These are phyloP conservation scores for Rhodocollybia butyracea DNA, from an alignment of 768 basidiomycete species.

Conservation along the genomic window DNA sequence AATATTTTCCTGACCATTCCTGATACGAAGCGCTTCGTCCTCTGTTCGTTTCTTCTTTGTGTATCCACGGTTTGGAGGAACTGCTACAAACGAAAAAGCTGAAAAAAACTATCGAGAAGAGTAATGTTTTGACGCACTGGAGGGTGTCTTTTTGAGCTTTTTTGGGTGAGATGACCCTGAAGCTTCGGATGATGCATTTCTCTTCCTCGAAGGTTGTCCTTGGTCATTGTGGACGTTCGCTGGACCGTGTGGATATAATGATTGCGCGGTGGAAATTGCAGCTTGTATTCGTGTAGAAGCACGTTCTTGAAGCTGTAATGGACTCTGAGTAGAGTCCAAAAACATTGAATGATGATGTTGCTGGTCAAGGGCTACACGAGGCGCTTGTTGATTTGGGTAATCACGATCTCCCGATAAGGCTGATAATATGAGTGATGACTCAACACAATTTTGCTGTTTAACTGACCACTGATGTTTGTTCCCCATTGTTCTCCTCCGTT, in stretches of 20 bases:
- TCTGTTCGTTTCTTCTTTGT: conserved; percentile 73
- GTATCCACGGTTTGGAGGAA: conserved; percentile 60
- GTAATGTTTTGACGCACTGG: not conserved
- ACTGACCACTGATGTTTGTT: not conserved
- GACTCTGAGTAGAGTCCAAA: not conserved
- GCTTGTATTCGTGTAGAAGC: not conserved
- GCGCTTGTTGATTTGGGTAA: not conserved
- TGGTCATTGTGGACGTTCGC: not conserved
- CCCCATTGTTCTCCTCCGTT: not conserved
- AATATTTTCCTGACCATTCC: conserved; percentile 47
- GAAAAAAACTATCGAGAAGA: not conserved
- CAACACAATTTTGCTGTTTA: not conserved
- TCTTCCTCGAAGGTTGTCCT: not conserved
- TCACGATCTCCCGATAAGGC: conserved; percentile 2
- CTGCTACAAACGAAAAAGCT: not conserved
- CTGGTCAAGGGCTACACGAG: not conserved
- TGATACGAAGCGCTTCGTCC: conserved; percentile 59
- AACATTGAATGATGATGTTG: not conserved
- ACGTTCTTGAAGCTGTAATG: not conserved
- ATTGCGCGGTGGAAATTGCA: not conserved
- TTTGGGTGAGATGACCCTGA: not conserved
- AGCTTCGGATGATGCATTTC: not conserved
- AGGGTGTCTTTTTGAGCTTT: not conserved
- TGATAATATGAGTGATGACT: not conserved
- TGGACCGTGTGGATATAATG: not conserved